phyloP scores from a whole-genome alignment of 2,329 filamentous ascomycete genomes.

The Ophiostoma montium region DNA sequence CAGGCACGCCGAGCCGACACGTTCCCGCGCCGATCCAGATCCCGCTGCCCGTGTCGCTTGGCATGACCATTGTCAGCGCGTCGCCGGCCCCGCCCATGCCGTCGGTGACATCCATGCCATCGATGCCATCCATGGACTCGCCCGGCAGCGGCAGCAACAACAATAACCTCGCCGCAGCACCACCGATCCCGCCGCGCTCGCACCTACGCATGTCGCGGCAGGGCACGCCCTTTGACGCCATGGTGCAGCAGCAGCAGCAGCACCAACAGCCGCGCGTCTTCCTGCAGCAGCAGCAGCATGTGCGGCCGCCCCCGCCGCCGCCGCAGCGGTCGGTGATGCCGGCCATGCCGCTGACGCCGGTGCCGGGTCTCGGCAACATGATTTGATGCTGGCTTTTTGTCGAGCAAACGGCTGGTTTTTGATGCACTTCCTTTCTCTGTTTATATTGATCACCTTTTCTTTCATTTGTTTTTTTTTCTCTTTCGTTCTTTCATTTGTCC shows the following conservation, averaged over 20 bases:
- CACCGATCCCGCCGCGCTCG: slow-evolving; percentile 4
- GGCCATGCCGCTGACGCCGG: slow-evolving; percentile 19
- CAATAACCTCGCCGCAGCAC: slow-evolving; percentile 12
- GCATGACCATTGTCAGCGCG: slow-evolving; percentile 2
- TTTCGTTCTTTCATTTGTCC: neutral
- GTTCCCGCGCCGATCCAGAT: slow-evolving; percentile 1
- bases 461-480: neutral
- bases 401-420: neutral
- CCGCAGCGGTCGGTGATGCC: slow-evolving; percentile 14
- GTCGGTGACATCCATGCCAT: neutral
- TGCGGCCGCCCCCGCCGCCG: slow-evolving; percentile 16
- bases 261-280: slow-evolving; percentile 1
- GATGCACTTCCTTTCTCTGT: neutral
- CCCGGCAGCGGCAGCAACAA: slow-evolving; percentile 6
- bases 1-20: neutral
- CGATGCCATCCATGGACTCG: neutral
- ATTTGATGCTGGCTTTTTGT: slow-evolving; percentile 20
- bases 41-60: slow-evolving; percentile 2
- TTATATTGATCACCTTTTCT: neutral
- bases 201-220: slow-evolving; percentile 1
- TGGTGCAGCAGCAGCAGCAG: neutral
- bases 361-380: slow-evolving; percentile 31
- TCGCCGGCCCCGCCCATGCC: neutral
- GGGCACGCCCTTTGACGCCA: neutral
- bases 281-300: no score